These are phyloP conservation scores for Zostera marina DNA, from an alignment of 116 monocot species.

Conservation along the genomic window DNA sequence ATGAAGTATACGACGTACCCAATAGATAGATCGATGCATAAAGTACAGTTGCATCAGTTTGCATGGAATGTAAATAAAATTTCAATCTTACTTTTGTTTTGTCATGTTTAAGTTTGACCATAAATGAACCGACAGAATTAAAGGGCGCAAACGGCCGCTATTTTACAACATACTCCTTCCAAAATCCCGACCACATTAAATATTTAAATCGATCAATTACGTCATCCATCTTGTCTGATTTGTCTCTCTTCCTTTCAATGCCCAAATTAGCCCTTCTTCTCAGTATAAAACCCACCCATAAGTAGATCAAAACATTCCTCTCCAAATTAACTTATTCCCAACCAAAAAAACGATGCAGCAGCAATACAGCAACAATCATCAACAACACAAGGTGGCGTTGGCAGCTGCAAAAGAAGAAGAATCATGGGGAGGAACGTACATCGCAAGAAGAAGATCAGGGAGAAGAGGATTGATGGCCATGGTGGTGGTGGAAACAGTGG, in stretches of 20 bases:
- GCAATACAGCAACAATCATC: too few relatives aligned
- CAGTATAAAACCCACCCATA: background rate
- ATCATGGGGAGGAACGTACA: background rate
- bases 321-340: too few relatives aligned
- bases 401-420: conserved; percentile 1
- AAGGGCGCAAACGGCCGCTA: conserved; percentile 3
- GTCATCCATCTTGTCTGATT: background rate
- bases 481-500: conserved; percentile 28
- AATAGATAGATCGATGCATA: too few relatives aligned
- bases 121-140: conserved; percentile 3
- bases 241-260: background rate
- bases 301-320: background rate
- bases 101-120: background rate
- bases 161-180: background rate
- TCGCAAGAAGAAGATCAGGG: conserved; percentile 1
- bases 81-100: too few relatives aligned
- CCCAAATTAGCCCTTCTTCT: background rate
- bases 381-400: conserved; percentile 6
- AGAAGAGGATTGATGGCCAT: background rate
- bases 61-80: too few relatives aligned
- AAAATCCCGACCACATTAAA: background rate
- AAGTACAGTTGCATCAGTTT: too few relatives aligned
- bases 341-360: background rate
- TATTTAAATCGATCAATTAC: background rate
- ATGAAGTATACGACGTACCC: too few relatives aligned